Evolutionary conservation across 352 stramenopile species (phyloP), one percentile per base, ranked within the genome.

Genomic region (Phytopythium kandeliae): DNA sequence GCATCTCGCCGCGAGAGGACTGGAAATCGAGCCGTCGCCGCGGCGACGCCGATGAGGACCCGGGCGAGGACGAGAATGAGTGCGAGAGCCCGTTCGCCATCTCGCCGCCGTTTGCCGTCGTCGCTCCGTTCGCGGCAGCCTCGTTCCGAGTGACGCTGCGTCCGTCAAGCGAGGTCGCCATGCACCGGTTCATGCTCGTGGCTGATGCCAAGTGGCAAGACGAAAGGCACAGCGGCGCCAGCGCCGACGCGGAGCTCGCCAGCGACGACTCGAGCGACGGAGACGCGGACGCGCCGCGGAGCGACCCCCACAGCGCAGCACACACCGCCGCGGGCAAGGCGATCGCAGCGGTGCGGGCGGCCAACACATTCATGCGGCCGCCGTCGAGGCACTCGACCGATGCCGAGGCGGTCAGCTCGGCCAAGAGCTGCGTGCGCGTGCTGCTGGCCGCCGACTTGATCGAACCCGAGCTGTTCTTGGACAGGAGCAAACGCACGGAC

Each of bases 141-240:
- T 28, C 66, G 1, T 85, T 89, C 57, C 66, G 67, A 5, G 56
- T 92, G 31, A 87, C 76, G 11, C 86, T 81, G 42, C 48, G 65
- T 0, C 65, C 78, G 1, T 44, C 64, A 0, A 51, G 41, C 22
- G 44, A 60, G 7, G 25, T 65, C 6, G 46, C 38, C 11, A 53
- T 62, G 1, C 48, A 65, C 4, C 66, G 81, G 25, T 58, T 62
- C 16, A 49, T 90, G 43, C 36, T 92, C n/a, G 35, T 92, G 13
- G 81, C 67, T 0, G 74, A 92, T 38, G 78, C 73, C 2, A 58
- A 81, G 30, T 92, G 78, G 81, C 69, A 74, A 28, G 68, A 78
- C n/a, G 38, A 46, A 6, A 51, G 48, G 13, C 8, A 24, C 8
- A 45, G 16, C 4, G 42, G 12, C 19, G 10, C 11, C 30, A 41